Base-by-base conservation (phyloP, 208 protist species). In the Trypanosoma caninum region DNA sequence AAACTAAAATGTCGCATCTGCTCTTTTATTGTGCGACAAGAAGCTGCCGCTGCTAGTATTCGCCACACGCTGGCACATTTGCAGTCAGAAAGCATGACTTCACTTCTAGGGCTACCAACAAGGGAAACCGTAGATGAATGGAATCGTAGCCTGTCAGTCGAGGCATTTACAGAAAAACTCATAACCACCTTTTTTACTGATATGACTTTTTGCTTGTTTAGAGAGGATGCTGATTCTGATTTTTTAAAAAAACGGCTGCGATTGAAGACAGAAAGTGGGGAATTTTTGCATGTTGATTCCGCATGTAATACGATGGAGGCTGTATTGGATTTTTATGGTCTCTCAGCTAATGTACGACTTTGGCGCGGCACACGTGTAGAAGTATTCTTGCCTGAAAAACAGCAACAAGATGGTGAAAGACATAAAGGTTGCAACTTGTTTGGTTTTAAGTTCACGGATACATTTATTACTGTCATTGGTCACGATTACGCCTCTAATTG, bases 1-100 rank as follows among this genome's bases (percentile, higher is more conserved):
- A 89, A 89, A 57, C 38, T 84, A 40, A 45, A 63, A 20, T 93
- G 86, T 48, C 65, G 64, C 27, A 52, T 84, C 8, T 93, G 86
- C 48, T 58, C 65, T 13, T 53, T 70, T 37, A 65, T 89, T 48
- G 52, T 80, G 20, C 77, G 77, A 9, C 55, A 76, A 10, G 56
- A 70, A 18, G 68, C 53, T n/a, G 44, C 69, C 13, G 56, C 66
- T 0, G 31, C 57, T 0, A 62, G 87, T 20, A 56, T 91, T 38
- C 74, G 74, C 30, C 84, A 91, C 69, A 40, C n/a, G n/a, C n/a
- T n/a, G n/a, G n/a, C n/a, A n/a, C n/a, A n/a, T n/a, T n/a, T n/a
- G n/a, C n/a, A n/a, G n/a, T n/a, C n/a, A n/a, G n/a, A n/a, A n/a
- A n/a, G n/a, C n/a, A n/a, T n/a, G n/a, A n/a, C n/a, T n/a, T n/a